phyloP scores from a whole-genome alignment of 371 early-diverging fungal species.

The Mortierella sp. region DNA sequence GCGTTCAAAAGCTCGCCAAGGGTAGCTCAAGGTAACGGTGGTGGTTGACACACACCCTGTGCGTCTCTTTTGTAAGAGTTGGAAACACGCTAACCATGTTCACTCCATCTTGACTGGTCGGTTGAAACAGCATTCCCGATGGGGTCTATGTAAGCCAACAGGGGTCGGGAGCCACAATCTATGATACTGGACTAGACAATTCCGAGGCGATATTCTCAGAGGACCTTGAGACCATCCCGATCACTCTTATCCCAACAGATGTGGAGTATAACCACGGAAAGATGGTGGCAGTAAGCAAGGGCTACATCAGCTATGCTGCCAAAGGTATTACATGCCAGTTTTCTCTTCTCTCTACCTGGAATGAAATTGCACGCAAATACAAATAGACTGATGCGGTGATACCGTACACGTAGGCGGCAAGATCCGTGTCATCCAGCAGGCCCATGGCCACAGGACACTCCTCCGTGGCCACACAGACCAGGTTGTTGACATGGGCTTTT shows the following conservation, averaged over 20 bases:
- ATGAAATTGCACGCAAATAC: too few relatives aligned
- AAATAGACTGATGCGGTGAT: too few relatives aligned
- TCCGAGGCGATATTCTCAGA: conserved; percentile 51
- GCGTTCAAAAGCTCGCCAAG: conserved; percentile 51
- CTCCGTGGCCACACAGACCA: conserved; percentile 55
- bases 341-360: too few relatives aligned
- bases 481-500: conserved; percentile 57
- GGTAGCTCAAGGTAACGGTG: conserved; percentile 49
- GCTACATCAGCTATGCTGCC: conserved; percentile 57
- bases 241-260: conserved; percentile 55
- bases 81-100: neutral
- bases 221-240: conserved; percentile 55
- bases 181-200: conserved; percentile 51
- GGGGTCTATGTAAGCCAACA: conserved; percentile 50
- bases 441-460: conserved; percentile 55
- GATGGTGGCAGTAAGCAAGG: conserved; percentile 56
- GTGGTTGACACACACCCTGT: too few relatives aligned
- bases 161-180: conserved; percentile 23
- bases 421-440: conserved; percentile 56
- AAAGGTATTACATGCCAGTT: conserved; percentile 49
- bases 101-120: neutral
- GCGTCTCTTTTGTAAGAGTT: neutral
- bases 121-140: conserved; percentile 44
- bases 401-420: conserved; percentile 60
- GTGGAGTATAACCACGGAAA: conserved; percentile 56